Conservation (phyloP, 768 basidiomycete species). For the Amanita muscaria region DNA sequence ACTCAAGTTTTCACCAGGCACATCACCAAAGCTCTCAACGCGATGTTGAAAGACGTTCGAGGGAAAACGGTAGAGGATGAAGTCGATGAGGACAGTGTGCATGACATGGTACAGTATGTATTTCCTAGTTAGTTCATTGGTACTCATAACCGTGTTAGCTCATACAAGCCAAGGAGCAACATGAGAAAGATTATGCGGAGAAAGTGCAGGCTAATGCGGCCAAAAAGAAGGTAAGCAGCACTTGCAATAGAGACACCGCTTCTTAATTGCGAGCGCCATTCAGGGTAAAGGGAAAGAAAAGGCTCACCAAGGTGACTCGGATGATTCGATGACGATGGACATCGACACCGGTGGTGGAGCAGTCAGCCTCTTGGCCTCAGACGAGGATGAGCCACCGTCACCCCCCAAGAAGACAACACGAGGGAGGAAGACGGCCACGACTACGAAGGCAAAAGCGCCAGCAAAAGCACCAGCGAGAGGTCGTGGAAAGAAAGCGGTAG, state of each 20-base stretch:
- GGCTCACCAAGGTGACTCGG: constrained; percentile 42
- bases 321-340: constrained; percentile 79
- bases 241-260: neutral
- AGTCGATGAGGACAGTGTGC: constrained; percentile 64
- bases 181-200: constrained; percentile 55
- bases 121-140: neutral
- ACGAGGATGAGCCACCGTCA: constrained; percentile 37
- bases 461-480: constrained; percentile 36
- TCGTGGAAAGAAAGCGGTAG: constrained; percentile 46
- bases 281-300: constrained; percentile 41
- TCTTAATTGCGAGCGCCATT: neutral
- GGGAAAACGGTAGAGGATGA: constrained; percentile 40
- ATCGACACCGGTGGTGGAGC: constrained; percentile 42
- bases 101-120: constrained; percentile 61
- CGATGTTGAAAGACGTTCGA: constrained; percentile 59
- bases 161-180: constrained; percentile 58
- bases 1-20: constrained; percentile 37
- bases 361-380: constrained; percentile 45
- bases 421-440: constrained; percentile 18
- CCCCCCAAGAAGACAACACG: constrained; percentile 26
- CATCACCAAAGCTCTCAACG: constrained; percentile 49
- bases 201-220: constrained; percentile 26
- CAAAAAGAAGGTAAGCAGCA: constrained; percentile 34
- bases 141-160: constrained; percentile 33
- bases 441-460: constrained; percentile 22